Evolutionary conservation across 495 filamentous ascomycete species (phyloP).

Genomic region (Penicillium herquei): DNA sequence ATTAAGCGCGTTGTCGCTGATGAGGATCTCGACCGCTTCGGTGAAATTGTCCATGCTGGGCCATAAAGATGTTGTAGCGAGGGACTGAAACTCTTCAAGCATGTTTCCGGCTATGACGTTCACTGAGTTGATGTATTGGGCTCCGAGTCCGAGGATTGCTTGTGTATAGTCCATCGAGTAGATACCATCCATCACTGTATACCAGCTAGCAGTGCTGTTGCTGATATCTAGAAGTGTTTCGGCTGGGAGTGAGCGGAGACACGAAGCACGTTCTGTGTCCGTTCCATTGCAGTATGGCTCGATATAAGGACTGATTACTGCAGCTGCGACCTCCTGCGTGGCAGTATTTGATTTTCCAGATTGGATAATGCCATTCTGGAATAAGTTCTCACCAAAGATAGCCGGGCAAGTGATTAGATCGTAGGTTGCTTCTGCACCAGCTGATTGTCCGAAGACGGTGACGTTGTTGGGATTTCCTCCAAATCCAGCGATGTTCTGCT

Average conservation of each 20-base stretch:
- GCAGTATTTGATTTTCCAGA: not conserved
- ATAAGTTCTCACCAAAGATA: not conserved
- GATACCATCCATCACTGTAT: not conserved
- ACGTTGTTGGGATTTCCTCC: conserved; percentile 68
- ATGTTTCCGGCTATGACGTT: not conserved
- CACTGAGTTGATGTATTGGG: not conserved
- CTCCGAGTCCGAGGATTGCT: too few species aligned
- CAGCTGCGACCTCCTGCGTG: not conserved
- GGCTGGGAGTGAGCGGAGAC: not conserved
- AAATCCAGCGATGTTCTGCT: conserved; percentile 45
- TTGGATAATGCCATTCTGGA: not conserved
- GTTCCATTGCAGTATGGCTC: not conserved
- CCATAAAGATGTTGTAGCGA: not conserved
- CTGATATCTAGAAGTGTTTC: not conserved
- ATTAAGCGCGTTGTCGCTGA: not conserved
- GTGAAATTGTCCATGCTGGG: not conserved
- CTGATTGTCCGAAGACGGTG: conserved; percentile 63
- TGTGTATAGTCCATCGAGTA: not conserved
- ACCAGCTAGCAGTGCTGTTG: not conserved
- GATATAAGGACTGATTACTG: not conserved
- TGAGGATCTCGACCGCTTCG: not conserved
- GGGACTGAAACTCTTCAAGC: not conserved
- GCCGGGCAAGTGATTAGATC: not conserved
- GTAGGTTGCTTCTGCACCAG: conserved; percentile 50
- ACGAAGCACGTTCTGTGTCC: not conserved